Base-by-base conservation (phyloP, 2,329 filamentous ascomycete species). In the Stagonosporopsis vannaccii region DNA sequence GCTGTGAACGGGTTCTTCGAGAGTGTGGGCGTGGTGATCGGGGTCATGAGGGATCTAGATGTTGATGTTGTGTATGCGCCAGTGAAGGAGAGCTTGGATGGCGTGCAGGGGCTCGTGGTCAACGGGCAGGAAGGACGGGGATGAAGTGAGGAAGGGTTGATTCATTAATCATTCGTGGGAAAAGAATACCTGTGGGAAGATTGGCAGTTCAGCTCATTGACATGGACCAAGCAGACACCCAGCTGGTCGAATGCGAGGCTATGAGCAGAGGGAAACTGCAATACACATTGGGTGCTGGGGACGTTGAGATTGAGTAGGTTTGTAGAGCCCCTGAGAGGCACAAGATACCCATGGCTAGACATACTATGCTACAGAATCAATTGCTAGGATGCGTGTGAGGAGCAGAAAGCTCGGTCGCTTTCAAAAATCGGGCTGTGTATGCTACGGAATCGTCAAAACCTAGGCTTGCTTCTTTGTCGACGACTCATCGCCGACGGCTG, bases 1-100 rank as follows among this genome's bases (percentile, higher is more conserved):
- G 91, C 94, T 3, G 93, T 97, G 53, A 98, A 98, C 78, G 92
- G 92, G 9, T 97, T 97, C 77, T 92, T 98, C 83, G 94, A 98
- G 69, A 96, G 90, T 66, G 76, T 97, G 52, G 86, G 87, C 48
- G 86, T 97, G 5, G 89, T 97, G 1, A 76, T 97, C 37, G 90
- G 92, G 51, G 90, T 96, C 15, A 97, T 97, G 90, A 87, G 91
- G 75, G 90, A 96, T 74, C 78, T 98, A 67, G 94, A 98, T 76
- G 85, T 88, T 23, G 93, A 97, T 79, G 89, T 95, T 2, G 74
- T 97, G 35, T 85, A 83, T 59, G 72, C 73, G 51, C 70, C 75
- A 22, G 75, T 75, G 0, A 66, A 67, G 12, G 79, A 80, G 56
- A 73, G 69, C 1, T 60, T 82, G 47, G 66, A 90, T 80, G 7